Conservation (phyloP, 2,329 filamentous ascomycete species). For the Epichloe sibirici region DNA sequence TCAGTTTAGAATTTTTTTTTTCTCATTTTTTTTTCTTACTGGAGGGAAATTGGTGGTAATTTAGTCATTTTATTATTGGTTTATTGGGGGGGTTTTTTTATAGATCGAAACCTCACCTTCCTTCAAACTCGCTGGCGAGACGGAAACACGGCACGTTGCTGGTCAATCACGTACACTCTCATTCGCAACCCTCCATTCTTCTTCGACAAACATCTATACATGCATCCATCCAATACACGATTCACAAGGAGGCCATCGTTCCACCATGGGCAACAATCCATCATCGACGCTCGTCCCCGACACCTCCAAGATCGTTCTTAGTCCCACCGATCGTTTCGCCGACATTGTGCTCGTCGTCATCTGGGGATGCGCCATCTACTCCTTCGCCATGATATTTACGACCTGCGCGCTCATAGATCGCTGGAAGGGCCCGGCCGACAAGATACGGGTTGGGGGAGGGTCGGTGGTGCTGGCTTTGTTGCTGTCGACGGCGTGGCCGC, state of each 20-base stretch:
- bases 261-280: conserved; percentile 27
- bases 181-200: neutral
- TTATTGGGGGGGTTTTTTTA: neutral
- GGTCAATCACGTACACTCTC: neutral
- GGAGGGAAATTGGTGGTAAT: no score
- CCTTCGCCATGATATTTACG: conserved; percentile 28
- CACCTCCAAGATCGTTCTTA: conserved; percentile 22
- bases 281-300: conserved; percentile 26
- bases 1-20: neutral
- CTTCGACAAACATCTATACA: no score
- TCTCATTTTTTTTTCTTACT: neutral
- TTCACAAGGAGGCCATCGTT: no score
- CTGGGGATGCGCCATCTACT: conserved; percentile 25
- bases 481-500: conserved; percentile 24
- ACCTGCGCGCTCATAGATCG: conserved; percentile 29
- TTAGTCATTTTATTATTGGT: no score
- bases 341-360: conserved; percentile 21
- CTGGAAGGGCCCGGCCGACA: conserved; percentile 28
- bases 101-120: neutral
- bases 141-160: neutral
- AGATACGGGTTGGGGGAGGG: conserved; percentile 17
- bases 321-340: conserved; percentile 17
- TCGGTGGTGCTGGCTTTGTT: conserved; percentile 20
- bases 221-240: no score
- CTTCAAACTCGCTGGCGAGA: conserved; percentile 1